A percentile compares a stretch with the other conserved stretches of the same genome.
Evolutionary conservation across 768 basidiomycete genomes (phyloP).

Genomic region (Suillus brevipes): DNA sequence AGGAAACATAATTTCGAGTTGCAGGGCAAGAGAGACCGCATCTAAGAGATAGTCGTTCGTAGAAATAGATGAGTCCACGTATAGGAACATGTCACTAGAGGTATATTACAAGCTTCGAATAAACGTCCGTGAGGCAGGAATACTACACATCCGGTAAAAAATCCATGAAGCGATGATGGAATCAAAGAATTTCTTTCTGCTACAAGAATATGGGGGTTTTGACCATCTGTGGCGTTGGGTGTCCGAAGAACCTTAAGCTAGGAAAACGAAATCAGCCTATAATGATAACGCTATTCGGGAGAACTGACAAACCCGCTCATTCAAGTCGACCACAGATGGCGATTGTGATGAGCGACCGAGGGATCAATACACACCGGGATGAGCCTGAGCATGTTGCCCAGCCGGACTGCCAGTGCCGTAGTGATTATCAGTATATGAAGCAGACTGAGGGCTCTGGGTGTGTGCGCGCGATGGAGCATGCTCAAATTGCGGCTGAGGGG

Average conservation of each 20-base stretch:
- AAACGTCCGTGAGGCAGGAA: not conserved
- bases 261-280: conserved; percentile 4
- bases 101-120: conserved; percentile 3
- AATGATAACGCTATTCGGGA: not conserved
- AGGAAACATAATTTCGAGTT: conserved; percentile 12
- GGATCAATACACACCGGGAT: conserved; percentile 47
- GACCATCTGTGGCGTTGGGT: conserved; percentile 41
- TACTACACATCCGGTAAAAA: not conserved
- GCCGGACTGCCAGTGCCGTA: conserved; percentile 27
- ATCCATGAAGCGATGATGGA: not conserved
- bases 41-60: not conserved
- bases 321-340: conserved; percentile 4
- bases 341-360: not conserved
- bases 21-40: not conserved
- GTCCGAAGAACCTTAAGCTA: conserved; percentile 47
- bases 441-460: conserved; percentile 43
- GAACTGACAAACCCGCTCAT: conserved; percentile 4
- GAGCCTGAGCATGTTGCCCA: conserved; percentile 42
- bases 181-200: not conserved
- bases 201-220: conserved; percentile 22
- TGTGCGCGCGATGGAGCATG: conserved; percentile 13
- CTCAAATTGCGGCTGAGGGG: conserved; percentile 22
- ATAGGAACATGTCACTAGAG: not conserved
- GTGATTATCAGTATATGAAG: conserved; percentile 39
- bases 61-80: conserved; percentile 1